Base-by-base conservation (phyloP, 2,329 filamentous ascomycete genomes). In the Colletotrichum limetticola region DNA sequence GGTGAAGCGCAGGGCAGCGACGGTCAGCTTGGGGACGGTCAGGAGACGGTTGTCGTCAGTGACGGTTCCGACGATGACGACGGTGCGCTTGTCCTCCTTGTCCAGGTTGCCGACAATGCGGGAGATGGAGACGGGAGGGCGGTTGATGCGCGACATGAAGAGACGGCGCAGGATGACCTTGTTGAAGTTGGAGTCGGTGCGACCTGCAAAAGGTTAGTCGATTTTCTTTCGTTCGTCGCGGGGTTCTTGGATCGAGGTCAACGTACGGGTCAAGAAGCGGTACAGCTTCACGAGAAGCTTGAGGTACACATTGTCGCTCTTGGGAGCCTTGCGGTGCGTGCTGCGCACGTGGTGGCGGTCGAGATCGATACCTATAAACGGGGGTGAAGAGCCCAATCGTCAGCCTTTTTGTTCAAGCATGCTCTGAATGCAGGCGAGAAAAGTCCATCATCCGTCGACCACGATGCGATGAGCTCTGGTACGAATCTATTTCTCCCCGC, bases 81-180 rank as follows among this genome's bases (percentile, higher is more conserved):
- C 89, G 80, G 94, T 98, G 91, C 98, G 94, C 84, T 91, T 91
- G 84, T 91, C 89, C 77, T 87, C 88, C 81, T 92, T 90, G 83
- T 86, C 87, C 81, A 90, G 86, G 86, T 93, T 94, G 83, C 88
- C 86, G 77, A 89, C 92, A 83, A 98, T 95, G 86, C 96, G 94
- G 79, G 95, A 98, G 82, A 99, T 90, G 75, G 95, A 98, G 82
- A 99, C 92, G 77, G 97, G 95, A 75, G 95, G 94, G 80, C 95
- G 94, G 94, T 98, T 98, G 89, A 97, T 98, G 88, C 95, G 95
- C 86, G 95, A 98, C 94, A 97, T 98, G 85, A 98, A 98, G 76
- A 99, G 93, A 83, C 97, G 94, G 86, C 96, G 95, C 82, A 99
- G 94, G 84, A 99, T 92, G 82, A 97, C 94, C 91, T 98, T 97